These are phyloP conservation scores for Dictyostelium intermedium DNA, from an alignment of 78 protist genomes.

Conservation along the genomic window DNA sequence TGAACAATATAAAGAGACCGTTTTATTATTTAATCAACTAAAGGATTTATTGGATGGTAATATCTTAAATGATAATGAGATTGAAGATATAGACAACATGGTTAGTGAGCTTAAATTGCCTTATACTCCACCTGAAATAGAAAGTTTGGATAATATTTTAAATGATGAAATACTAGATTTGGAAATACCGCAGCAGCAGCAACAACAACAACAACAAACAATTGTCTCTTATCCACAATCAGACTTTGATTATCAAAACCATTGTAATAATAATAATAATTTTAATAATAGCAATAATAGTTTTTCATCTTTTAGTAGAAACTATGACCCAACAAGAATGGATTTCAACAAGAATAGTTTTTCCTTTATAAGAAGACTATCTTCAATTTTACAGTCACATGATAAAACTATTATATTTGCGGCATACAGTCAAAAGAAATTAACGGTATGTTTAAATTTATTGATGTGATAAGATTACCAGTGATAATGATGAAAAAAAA, in stretches of 20 bases:
- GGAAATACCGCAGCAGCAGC: not conserved
- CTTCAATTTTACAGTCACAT: constrained; percentile 19
- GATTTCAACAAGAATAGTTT: not conserved
- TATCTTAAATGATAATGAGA: not conserved
- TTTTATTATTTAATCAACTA: not conserved
- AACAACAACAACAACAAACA: not conserved
- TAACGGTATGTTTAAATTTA: constrained; percentile 16
- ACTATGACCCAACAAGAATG: not conserved
- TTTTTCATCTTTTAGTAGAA: not conserved
- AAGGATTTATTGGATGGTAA: not conserved
- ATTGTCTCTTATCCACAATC: not conserved
- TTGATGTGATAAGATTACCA: no score
- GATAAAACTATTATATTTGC: constrained; percentile 50
- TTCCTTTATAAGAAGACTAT: constrained; percentile 43
- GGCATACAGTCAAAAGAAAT: constrained; percentile 3
- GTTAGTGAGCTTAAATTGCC: not conserved
- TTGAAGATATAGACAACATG: not conserved
- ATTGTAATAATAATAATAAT: constrained; percentile 2
- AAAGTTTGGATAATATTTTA: not conserved
- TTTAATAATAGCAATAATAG: not conserved
- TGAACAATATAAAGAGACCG: not conserved
- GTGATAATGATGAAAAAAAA: not conserved
- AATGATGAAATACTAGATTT: not conserved
- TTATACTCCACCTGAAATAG: not conserved
- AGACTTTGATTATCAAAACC: not conserved